Conservation (phyloP, 2,329 filamentous ascomycete species). For the Lachnellula arida region DNA sequence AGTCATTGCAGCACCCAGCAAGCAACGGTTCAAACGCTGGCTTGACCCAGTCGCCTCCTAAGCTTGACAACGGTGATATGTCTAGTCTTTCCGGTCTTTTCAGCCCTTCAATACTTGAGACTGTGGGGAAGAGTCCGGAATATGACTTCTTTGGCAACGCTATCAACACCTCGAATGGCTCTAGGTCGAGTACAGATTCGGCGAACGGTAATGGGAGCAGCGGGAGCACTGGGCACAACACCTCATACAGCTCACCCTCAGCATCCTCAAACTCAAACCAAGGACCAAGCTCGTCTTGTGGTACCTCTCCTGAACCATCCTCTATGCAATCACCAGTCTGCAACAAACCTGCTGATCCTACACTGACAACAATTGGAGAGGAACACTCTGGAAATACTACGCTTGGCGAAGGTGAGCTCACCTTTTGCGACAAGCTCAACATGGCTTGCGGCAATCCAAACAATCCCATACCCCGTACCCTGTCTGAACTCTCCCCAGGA, state of each 20-base stretch:
- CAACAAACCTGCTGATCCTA: constrained; percentile 57
- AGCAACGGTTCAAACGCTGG: constrained; percentile 34
- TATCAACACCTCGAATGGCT: constrained; percentile 40
- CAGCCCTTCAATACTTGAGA: constrained; percentile 49
- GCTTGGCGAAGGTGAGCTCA: constrained; percentile 44
- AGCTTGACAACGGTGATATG: constrained; percentile 36
- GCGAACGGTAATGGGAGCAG: constrained; percentile 24
- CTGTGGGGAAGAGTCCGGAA: constrained; percentile 37
- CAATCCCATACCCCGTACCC: constrained; percentile 47
- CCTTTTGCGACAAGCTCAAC: constrained; percentile 52
- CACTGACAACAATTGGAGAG: constrained; percentile 60
- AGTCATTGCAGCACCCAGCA: constrained; percentile 27
- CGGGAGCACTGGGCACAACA: constrained; percentile 38
- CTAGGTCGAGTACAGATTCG: constrained; percentile 36
- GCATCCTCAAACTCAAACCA: constrained; percentile 57
- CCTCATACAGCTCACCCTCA: constrained; percentile 60
- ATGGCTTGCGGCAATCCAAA: constrained; percentile 50
- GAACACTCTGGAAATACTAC: constrained; percentile 45
- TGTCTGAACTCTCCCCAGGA: constrained; percentile 29
- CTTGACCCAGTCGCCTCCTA: constrained; percentile 20
- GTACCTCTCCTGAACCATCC: constrained; percentile 69
- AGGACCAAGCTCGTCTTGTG: constrained; percentile 62
- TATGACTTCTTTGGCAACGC: constrained; percentile 40
- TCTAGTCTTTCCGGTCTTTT: constrained; percentile 55
- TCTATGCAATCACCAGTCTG: constrained; percentile 61